A percentile compares a stretch with the other conserved stretches of the same genome.
These are phyloP conservation scores for Cladorrhinum samala DNA, from an alignment of 495 filamentous ascomycete genomes.

Conservation along the genomic window DNA sequence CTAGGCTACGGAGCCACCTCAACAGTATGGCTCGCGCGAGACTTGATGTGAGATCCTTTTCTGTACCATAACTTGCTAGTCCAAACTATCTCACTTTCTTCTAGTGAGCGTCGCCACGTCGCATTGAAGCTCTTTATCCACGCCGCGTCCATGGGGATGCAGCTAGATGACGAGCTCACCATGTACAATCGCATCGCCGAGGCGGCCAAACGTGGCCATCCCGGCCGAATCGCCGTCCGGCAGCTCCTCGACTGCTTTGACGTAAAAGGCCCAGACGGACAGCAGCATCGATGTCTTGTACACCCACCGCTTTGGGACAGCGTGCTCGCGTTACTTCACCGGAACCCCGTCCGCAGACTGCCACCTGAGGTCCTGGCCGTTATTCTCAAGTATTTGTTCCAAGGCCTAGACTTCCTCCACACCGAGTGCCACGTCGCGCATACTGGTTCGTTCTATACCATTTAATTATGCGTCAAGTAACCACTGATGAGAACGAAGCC, in stretches of 20 bases:
- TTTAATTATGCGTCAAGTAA: not conserved
- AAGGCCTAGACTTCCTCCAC: slow-evolving; percentile 39
- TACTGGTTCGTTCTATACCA: slow-evolving; percentile 29
- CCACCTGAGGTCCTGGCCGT: slow-evolving; percentile 25
- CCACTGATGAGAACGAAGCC: not conserved
- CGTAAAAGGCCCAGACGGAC: slow-evolving; percentile 30
- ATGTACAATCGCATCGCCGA: slow-evolving; percentile 30
- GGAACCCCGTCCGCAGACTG: slow-evolving; percentile 27
- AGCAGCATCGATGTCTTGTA: slow-evolving; percentile 41
- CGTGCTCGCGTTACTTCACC: slow-evolving; percentile 22
- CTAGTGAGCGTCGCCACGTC: not conserved
- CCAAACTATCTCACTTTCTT: not conserved
- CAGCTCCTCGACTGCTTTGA: slow-evolving; percentile 38
- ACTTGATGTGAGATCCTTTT: slow-evolving; percentile 37
- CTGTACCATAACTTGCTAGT: not conserved
- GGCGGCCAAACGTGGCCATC: slow-evolving; percentile 19
- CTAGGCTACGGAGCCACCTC: slow-evolving; percentile 50
- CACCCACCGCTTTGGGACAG: slow-evolving; percentile 39
- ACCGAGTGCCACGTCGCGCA: slow-evolving; percentile 37
- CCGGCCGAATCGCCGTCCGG: slow-evolving; percentile 33
- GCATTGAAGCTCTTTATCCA: not conserved
- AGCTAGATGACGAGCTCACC: slow-evolving; percentile 23
- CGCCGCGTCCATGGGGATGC: not conserved
- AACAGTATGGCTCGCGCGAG: slow-evolving; percentile 49
- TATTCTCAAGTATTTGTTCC: slow-evolving; percentile 30